Evolutionary conservation across 305 asterid species (phyloP).

Genomic region (Fraxinus latifolia): DNA sequence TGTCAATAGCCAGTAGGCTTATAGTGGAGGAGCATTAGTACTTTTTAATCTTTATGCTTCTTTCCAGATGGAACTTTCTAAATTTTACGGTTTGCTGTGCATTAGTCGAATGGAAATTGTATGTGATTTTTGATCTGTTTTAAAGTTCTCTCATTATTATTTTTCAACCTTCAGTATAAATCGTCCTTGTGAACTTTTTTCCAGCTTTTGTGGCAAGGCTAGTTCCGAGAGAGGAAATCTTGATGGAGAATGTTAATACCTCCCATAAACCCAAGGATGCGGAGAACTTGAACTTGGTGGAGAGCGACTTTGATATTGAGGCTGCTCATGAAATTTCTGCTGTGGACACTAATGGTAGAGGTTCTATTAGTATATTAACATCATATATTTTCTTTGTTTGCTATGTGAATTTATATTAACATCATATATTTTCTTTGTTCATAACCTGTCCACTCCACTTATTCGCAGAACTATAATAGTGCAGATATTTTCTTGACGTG

Average conservation of each 20-base stretch:
- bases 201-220: constrained; percentile 68
- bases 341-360: constrained; percentile 27
- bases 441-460: neutral
- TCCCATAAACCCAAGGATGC: constrained; percentile 64
- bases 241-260: constrained; percentile 46
- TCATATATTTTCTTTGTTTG: neutral
- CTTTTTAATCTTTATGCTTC: neutral
- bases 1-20: neutral
- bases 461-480: neutral
- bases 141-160: neutral
- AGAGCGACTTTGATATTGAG: constrained; percentile 43
- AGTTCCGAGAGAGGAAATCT: constrained; percentile 30
- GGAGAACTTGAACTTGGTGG: constrained; percentile 41
- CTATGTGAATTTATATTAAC: constrained; percentile 1
- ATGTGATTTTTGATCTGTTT: neutral
- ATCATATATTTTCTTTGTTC: neutral
- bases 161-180: neutral
- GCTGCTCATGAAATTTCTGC: constrained; percentile 38
- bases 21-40: neutral
- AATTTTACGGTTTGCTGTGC: neutral
- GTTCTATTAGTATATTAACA: constrained; percentile 24
- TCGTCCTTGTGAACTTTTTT: neutral
- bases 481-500: neutral
- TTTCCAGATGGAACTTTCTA: neutral
- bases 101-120: neutral